Conservation (phyloP, 805 yeast genomes). For the Lachancea lanzarotensis region DNA sequence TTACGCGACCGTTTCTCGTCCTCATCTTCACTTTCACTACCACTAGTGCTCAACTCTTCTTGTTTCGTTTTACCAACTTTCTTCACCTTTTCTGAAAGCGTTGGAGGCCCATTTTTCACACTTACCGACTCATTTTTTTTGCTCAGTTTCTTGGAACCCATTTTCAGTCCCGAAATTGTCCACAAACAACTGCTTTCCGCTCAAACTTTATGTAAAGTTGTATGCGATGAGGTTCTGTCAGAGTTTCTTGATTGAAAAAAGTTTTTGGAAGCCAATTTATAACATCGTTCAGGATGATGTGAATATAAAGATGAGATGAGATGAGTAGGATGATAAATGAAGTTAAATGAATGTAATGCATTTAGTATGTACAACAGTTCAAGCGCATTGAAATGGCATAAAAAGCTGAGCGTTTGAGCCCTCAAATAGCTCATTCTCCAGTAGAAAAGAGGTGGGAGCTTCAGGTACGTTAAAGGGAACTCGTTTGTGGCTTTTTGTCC, state of each 20-base stretch:
- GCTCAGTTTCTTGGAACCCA: constrained; percentile 16
- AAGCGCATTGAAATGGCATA: no score
- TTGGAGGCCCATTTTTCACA: constrained; percentile 21
- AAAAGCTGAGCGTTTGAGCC: no score
- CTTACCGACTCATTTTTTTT: background rate
- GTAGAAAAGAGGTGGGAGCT: no score
- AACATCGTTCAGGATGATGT: background rate
- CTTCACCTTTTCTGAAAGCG: constrained; percentile 22
- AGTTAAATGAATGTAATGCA: no score
- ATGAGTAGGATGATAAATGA: background rate
- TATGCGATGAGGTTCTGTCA: background rate
- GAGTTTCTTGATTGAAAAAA: background rate
- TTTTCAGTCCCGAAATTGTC: background rate
- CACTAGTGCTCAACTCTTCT: constrained; percentile 14
- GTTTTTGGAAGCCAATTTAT: background rate
- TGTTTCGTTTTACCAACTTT: constrained; percentile 14
- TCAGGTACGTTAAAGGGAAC: no score
- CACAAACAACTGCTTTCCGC: background rate
- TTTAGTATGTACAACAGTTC: no score
- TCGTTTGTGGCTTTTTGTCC: no score
- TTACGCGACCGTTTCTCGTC: no score
- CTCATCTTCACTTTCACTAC: background rate
- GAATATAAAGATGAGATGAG: background rate
- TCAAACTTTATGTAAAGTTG: background rate
- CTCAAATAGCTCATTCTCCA: background rate